A percentile compares a stretch with the other conserved stretches of the same genome.
Conservation (phyloP, 768 basidiomycete genomes). For the Phlebiopsis flavidoalba region DNA sequence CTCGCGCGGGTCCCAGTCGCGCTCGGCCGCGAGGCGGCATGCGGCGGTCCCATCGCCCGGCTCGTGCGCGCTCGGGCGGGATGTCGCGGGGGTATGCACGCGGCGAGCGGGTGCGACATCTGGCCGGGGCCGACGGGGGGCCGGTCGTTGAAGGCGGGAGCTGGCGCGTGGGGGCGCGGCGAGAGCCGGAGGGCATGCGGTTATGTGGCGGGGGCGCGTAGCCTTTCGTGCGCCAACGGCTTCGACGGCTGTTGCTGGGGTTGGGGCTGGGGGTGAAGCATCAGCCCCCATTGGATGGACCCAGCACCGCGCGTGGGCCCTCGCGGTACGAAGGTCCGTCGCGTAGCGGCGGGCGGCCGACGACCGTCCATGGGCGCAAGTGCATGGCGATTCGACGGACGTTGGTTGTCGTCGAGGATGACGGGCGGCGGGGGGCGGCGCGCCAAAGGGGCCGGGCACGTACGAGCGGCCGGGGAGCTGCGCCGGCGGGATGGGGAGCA, state of each 20-base stretch:
- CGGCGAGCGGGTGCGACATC: slow-evolving; percentile 57
- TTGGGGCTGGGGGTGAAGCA: slow-evolving; percentile 62
- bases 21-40: not conserved
- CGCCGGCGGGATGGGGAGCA: slow-evolving; percentile 56
- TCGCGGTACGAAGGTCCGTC: slow-evolving; percentile 35
- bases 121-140: slow-evolving; percentile 41
- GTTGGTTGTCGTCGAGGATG: slow-evolving; percentile 70
- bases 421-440: slow-evolving; percentile 82
- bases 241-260: slow-evolving; percentile 38
- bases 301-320: slow-evolving; percentile 46
- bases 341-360: slow-evolving; percentile 29
- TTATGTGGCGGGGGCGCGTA: slow-evolving; percentile 35
- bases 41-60: slow-evolving; percentile 54
- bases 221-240: slow-evolving; percentile 55
- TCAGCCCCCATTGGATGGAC: slow-evolving; percentile 46
- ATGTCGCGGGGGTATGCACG: slow-evolving; percentile 51
- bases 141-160: slow-evolving; percentile 34
- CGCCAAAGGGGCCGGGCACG: slow-evolving; percentile 75
- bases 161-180: slow-evolving; percentile 51
- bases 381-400: slow-evolving; percentile 63
- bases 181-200: slow-evolving; percentile 52
- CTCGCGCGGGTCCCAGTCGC: slow-evolving; percentile 14
- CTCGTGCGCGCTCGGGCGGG: slow-evolving; percentile 44
- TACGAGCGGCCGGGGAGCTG: slow-evolving; percentile 30
- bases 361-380: slow-evolving; percentile 72